Evolutionary conservation across 2,329 filamentous ascomycete genomes (phyloP).

Genomic region (Cladophialophora exuberans): DNA sequence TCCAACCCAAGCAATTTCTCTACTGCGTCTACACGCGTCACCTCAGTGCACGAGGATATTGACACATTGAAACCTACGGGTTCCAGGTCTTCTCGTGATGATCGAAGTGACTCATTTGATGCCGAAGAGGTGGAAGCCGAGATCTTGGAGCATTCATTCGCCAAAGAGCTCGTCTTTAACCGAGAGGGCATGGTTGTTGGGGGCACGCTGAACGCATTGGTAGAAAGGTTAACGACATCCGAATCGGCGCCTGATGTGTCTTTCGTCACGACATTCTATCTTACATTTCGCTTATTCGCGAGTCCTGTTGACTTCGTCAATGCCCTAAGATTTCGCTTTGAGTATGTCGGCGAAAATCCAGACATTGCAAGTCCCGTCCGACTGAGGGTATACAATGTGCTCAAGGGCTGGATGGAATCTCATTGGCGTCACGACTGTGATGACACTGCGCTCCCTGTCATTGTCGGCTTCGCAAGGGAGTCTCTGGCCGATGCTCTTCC

Average conservation of each 20-base stretch:
- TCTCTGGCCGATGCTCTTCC: slow-evolving; percentile 72
- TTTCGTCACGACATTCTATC: slow-evolving; percentile 93
- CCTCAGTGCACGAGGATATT: slow-evolving; percentile 50
- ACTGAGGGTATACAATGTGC: slow-evolving; percentile 89
- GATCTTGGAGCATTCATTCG: slow-evolving; percentile 89
- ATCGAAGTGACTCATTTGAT: slow-evolving; percentile 50
- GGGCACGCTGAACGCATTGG: slow-evolving; percentile 83
- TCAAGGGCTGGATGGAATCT: slow-evolving; percentile 96
- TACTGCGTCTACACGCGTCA: slow-evolving; percentile 81
- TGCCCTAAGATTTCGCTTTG: slow-evolving; percentile 85
- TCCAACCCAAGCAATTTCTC: slow-evolving; percentile 82
- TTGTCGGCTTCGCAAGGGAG: slow-evolving; percentile 77
- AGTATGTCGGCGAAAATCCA: slow-evolving; percentile 81
- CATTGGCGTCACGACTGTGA: slow-evolving; percentile 90
- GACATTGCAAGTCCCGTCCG: slow-evolving; percentile 79
- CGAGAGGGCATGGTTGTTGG: slow-evolving; percentile 95
- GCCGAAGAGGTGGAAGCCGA: slow-evolving; percentile 82
- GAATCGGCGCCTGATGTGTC: slow-evolving; percentile 88
- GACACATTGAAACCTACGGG: neutral
- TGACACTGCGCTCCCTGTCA: slow-evolving; percentile 71
- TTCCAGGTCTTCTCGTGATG: slow-evolving; percentile 8
- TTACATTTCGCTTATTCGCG: slow-evolving; percentile 93
- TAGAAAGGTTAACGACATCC: slow-evolving; percentile 92
- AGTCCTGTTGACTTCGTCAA: slow-evolving; percentile 77
- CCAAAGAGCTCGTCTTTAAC: slow-evolving; percentile 89